A percentile compares a stretch with the other conserved stretches of the same genome.
phyloP scores from a whole-genome alignment of 352 stramenopile species.

The Phytophthora cajani region DNA sequence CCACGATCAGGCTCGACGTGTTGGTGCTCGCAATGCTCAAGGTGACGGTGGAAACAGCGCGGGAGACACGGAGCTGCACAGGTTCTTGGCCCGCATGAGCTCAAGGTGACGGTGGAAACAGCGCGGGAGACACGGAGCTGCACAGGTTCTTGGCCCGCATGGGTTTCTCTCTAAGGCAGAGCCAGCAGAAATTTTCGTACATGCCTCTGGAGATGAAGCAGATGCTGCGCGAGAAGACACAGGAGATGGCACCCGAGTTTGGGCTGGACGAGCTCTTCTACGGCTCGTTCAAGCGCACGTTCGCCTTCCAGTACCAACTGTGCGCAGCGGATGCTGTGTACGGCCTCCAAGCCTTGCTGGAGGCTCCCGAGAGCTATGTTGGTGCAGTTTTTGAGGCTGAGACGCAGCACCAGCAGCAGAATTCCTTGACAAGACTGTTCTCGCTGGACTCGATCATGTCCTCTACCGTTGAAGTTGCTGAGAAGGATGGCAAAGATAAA shows the following conservation, averaged over 20 bases:
- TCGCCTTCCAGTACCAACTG: constrained; percentile 95
- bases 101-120: constrained; percentile 29
- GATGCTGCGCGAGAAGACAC: constrained; percentile 92
- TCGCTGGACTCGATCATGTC: constrained; percentile 34
- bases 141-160: constrained; percentile 97
- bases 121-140: constrained; percentile 73
- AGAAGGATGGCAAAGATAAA: constrained; percentile 32
- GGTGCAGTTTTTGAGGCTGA: constrained; percentile 68
- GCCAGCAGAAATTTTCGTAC: constrained; percentile 96
- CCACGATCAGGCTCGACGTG: constrained; percentile 64
- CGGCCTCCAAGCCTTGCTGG: constrained; percentile 93
- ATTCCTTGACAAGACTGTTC: constrained; percentile 51
- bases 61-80: constrained; percentile 84
- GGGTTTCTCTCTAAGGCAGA: constrained; percentile 96
- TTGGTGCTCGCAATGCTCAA: constrained; percentile 66
- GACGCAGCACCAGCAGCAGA: constrained; percentile 61
- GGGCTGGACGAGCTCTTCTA: constrained; percentile 97
- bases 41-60: constrained; percentile 33
- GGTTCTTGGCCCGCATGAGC: constrained; percentile 97
- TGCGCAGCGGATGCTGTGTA: constrained; percentile 96
- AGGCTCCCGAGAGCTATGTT: constrained; percentile 84
- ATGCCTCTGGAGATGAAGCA: constrained; percentile 94
- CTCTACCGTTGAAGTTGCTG: constrained; percentile 6
- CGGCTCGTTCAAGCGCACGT: constrained; percentile 94
- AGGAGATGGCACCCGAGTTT: constrained; percentile 94